Evolutionary conservation across 1,284 basidiomycete species (phyloP).

Genomic region (Moesziomyces parantarcticus): DNA sequence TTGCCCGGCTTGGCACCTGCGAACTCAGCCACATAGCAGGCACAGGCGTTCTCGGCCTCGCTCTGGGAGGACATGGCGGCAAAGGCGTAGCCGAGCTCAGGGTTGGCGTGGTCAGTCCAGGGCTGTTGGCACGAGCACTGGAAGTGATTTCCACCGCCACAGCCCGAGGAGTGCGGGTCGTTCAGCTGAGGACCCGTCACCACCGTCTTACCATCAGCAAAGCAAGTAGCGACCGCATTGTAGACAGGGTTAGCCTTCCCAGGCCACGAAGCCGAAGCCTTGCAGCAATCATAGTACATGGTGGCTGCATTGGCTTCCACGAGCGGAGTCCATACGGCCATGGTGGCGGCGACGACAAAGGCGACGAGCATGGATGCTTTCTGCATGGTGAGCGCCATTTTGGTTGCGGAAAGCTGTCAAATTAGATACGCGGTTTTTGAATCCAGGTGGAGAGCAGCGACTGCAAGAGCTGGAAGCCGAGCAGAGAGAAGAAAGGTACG

Average conservation of each 20-base stretch:
- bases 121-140: constrained; percentile 48
- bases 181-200: constrained; percentile 28
- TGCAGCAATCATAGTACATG: constrained; percentile 47
- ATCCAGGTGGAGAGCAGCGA: neutral
- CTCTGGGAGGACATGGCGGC: constrained; percentile 25
- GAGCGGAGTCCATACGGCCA: constrained; percentile 16
- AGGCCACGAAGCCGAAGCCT: constrained; percentile 4
- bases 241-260: constrained; percentile 20
- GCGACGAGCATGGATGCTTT: constrained; percentile 24
- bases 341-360: constrained; percentile 6
- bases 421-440: too few relatives aligned
- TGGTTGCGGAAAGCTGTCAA: constrained; percentile 4
- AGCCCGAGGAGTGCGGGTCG: constrained; percentile 27
- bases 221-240: constrained; percentile 21
- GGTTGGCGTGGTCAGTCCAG: constrained; percentile 31
- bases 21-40: constrained; percentile 33
- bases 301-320: constrained; percentile 25
- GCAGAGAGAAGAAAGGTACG: too few relatives aligned
- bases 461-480: too few relatives aligned
- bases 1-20: constrained; percentile 19
- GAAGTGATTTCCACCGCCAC: constrained; percentile 35
- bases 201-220: constrained; percentile 33
- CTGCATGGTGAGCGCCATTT: constrained; percentile 15
- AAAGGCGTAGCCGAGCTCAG: constrained; percentile 28
- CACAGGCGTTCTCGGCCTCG: constrained; percentile 24